Percentiles rank a stretch among this genome's conserved stretches.
phyloP scores from a whole-genome alignment of 768 basidiomycete genomes.

The Tephrocybe sp. region DNA sequence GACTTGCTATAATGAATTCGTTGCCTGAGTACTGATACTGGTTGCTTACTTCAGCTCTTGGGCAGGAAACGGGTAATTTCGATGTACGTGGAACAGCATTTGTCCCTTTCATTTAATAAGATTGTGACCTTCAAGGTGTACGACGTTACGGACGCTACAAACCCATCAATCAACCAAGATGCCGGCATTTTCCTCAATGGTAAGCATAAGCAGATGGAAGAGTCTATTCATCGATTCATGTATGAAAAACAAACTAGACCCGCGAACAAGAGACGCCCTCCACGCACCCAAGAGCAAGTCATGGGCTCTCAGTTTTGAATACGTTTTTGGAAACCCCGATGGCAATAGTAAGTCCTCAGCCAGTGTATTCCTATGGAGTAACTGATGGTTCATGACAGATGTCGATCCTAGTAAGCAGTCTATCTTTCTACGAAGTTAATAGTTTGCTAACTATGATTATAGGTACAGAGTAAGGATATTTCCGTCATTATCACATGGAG shows the following conservation, averaged over 20 bases:
- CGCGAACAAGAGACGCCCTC: slow-evolving; percentile 52
- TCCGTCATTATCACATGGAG: neutral
- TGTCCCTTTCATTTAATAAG: neutral
- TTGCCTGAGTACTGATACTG: too few relatives aligned
- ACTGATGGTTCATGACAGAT: slow-evolving; percentile 18
- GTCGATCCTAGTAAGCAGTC: slow-evolving; percentile 33
- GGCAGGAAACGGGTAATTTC: slow-evolving; percentile 12
- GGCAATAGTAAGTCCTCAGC: slow-evolving; percentile 23
- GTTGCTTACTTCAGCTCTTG: neutral
- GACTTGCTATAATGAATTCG: neutral
- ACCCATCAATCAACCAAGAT: slow-evolving; percentile 48
- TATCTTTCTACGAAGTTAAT: neutral
- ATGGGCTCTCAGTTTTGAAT: slow-evolving; percentile 36
- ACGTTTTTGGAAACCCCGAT: slow-evolving; percentile 34
- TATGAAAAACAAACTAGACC: slow-evolving; percentile 33
- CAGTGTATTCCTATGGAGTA: neutral
- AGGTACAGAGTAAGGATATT: slow-evolving; percentile 33
- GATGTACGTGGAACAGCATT: slow-evolving; percentile 24
- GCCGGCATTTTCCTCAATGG: slow-evolving; percentile 62
- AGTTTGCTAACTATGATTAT: neutral
- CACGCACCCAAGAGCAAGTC: slow-evolving; percentile 65
- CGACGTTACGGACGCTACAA: slow-evolving; percentile 53
- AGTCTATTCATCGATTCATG: neutral
- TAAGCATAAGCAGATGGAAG: slow-evolving; percentile 22
- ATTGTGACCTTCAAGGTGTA: slow-evolving; percentile 35